Percentiles rank a stretch among this genome's conserved stretches.
Conservation (phyloP, 768 basidiomycete species). For the Russula olivacea region DNA sequence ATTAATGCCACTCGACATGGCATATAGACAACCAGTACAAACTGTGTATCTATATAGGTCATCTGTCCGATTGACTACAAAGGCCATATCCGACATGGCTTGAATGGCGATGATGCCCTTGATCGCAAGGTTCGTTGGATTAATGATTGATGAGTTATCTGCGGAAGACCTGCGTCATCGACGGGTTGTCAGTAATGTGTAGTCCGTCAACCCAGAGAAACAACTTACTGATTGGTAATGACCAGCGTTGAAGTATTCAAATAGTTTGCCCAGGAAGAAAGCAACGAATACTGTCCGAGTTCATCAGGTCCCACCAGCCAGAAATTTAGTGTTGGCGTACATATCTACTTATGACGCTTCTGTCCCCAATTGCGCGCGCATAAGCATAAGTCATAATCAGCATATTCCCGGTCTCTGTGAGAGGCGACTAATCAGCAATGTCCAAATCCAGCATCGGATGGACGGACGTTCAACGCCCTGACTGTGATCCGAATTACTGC, state of each 20-base stretch:
- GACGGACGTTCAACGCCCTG: slow-evolving; percentile 15
- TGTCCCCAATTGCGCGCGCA: slow-evolving; percentile 28
- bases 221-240: slow-evolving; percentile 44
- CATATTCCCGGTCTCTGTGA: slow-evolving; percentile 33
- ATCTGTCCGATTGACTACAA: slow-evolving; percentile 21
- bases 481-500: neutral
- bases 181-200: neutral
- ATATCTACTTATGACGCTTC: slow-evolving; percentile 26
- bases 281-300: slow-evolving; percentile 27
- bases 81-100: slow-evolving; percentile 54
- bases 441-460: neutral
- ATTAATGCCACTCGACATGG: neutral
- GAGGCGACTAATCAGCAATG: neutral
- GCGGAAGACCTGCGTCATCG: slow-evolving; percentile 11
- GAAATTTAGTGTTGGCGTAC: slow-evolving; percentile 6
- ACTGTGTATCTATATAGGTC: slow-evolving; percentile 29
- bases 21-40: slow-evolving; percentile 5
- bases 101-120: slow-evolving; percentile 65
- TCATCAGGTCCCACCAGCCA: neutral
- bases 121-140: slow-evolving; percentile 60
- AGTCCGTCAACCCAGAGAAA: slow-evolving; percentile 47
- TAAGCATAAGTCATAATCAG: slow-evolving; percentile 33
- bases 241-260: slow-evolving; percentile 38
- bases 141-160: slow-evolving; percentile 30
- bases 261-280: slow-evolving; percentile 32